phyloP scores from a whole-genome alignment of 1,284 basidiomycete genomes.

The Malassezia japonica region DNA sequence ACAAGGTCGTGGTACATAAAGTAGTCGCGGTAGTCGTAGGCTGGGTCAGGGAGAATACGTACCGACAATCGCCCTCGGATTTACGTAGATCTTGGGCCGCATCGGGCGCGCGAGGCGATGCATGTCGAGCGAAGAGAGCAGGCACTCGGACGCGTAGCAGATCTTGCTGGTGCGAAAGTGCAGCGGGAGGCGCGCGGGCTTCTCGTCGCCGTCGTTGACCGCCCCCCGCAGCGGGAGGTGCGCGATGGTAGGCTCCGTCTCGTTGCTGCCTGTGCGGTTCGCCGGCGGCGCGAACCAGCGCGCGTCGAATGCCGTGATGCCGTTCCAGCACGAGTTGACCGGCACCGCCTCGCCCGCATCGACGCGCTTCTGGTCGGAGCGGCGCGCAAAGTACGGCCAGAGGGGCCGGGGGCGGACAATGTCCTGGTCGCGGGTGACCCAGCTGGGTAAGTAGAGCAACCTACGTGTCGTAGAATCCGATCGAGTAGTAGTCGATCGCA shows the following conservation, averaged over 20 bases:
- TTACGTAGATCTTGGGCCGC: constrained; percentile 52
- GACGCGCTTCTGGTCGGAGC: constrained; percentile 46
- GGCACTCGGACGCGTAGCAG: constrained; percentile 56
- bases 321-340: constrained; percentile 59
- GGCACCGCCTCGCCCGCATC: constrained; percentile 51
- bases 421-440: constrained; percentile 25
- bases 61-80: constrained; percentile 43
- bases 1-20: constrained; percentile 22
- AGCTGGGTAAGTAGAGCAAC: constrained; percentile 35
- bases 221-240: no score
- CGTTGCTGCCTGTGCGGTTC: no score
- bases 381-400: constrained; percentile 55
- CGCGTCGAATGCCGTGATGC: constrained; percentile 54
- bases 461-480: constrained; percentile 55
- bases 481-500: constrained; percentile 53
- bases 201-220: no score
- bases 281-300: constrained; percentile 48
- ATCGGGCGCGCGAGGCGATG: constrained; percentile 52
- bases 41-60: neutral
- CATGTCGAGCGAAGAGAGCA: constrained; percentile 56
- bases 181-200: constrained; percentile 45
- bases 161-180: constrained; percentile 52
- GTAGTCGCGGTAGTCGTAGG: constrained; percentile 27
- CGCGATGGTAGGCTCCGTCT: no score
- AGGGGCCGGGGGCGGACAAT: constrained; percentile 50